These are phyloP conservation scores for Chlorella sp. DNA, from an alignment of 139 green algal species.

Conservation along the genomic window DNA sequence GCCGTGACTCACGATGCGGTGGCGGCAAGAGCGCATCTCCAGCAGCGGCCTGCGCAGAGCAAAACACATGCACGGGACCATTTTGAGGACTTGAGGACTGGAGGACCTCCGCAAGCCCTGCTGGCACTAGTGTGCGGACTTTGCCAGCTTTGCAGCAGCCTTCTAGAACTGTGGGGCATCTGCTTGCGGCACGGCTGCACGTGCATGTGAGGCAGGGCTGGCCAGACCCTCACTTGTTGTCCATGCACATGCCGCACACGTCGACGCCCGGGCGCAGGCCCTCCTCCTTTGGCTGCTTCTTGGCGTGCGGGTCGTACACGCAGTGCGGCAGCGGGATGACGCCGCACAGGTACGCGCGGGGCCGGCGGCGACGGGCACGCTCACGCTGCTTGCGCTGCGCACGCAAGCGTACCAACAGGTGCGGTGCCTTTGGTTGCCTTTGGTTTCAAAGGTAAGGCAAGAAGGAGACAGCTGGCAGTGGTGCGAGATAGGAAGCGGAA, in stretches of 20 bases:
- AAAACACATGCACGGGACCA: not conserved
- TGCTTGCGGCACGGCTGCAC: not conserved
- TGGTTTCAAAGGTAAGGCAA: no score
- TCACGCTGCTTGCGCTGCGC: not conserved
- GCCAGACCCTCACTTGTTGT: conserved; percentile 9
- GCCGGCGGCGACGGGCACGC: not conserved
- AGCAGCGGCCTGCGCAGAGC: not conserved
- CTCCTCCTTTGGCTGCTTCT: not conserved
- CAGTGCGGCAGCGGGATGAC: not conserved
- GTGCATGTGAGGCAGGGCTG: not conserved
- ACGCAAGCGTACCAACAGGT: not conserved
- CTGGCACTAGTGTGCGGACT: not conserved
- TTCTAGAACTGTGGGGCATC: not conserved
- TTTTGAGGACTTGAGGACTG: not conserved
- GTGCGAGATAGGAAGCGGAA: no score
- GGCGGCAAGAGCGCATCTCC: not conserved
- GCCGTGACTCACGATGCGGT: not conserved
- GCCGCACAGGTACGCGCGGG: not conserved
- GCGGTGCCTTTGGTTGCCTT: no score
- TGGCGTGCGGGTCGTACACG: not conserved
- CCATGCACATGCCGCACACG: conserved; percentile 7
- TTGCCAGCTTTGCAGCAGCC: not conserved
- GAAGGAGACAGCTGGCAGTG: no score
- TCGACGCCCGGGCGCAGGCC: conserved; percentile 1
- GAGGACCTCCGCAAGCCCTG: not conserved